Conservation (phyloP, 257 asterid genomes). For the Mentha longifolia region DNA sequence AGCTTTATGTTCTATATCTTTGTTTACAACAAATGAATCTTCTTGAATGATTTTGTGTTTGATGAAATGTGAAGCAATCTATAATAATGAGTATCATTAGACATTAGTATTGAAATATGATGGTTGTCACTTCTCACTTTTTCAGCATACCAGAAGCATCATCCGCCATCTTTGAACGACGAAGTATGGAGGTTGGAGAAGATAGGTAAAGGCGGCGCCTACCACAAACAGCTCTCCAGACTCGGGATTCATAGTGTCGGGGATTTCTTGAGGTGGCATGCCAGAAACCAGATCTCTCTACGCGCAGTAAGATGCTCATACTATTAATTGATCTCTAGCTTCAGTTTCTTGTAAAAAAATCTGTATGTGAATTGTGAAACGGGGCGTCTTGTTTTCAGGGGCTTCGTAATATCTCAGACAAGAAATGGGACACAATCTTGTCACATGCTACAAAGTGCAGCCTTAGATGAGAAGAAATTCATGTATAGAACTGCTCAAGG, state of each 20-base stretch:
- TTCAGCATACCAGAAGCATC: slow-evolving; percentile 68
- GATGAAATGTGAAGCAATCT: too few species aligned
- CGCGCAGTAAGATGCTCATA: slow-evolving; percentile 54
- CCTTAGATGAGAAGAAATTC: slow-evolving; percentile 53
- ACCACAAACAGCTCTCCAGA: slow-evolving; percentile 45
- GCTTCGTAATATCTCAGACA: slow-evolving; percentile 52
- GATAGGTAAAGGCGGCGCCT: slow-evolving; percentile 70
- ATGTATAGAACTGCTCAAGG: slow-evolving; percentile 42
- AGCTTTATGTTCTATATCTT: background rate
- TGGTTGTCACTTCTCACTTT: background rate
- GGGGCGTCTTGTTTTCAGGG: slow-evolving; percentile 41
- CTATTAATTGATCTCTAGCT: background rate
- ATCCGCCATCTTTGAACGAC: slow-evolving; percentile 61
- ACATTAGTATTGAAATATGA: too few species aligned
- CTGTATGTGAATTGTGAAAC: background rate
- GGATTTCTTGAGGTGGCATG: slow-evolving; percentile 54
- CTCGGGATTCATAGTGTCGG: slow-evolving; percentile 43
- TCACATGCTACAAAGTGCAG: slow-evolving; percentile 58
- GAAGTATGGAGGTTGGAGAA: slow-evolving; percentile 78
- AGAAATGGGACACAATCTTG: slow-evolving; percentile 59
- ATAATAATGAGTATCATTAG: too few species aligned
- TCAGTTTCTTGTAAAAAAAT: background rate
- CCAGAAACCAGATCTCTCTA: slow-evolving; percentile 41
- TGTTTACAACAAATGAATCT: background rate
- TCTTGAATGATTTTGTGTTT: background rate